Conservation (phyloP, 75 land plant genomes). For the Chamaecyparis obtusa region DNA sequence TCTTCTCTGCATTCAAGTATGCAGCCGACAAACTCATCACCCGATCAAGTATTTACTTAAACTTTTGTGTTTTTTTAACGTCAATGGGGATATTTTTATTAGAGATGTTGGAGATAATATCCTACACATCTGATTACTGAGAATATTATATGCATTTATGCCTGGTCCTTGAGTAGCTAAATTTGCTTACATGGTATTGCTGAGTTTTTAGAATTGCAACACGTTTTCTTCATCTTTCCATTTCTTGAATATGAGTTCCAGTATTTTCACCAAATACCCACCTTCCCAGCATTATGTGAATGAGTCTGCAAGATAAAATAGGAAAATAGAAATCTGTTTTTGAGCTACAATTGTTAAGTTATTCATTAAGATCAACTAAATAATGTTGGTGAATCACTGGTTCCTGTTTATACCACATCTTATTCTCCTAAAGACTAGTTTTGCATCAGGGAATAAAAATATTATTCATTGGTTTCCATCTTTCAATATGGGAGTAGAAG, state of each 20-base stretch:
- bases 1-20: slow-evolving; percentile 36
- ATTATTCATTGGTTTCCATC: not conserved
- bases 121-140: not conserved
- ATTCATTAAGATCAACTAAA: not conserved
- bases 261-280: not conserved
- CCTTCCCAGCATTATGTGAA: not conserved
- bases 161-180: not conserved
- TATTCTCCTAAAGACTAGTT: not conserved
- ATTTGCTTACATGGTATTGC: not conserved
- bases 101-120: not conserved
- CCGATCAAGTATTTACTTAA: slow-evolving; percentile 6
- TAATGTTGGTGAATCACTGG: not conserved
- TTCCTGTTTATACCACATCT: not conserved
- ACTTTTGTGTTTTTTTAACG: not conserved
- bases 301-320: not conserved
- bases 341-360: not conserved
- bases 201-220: not conserved
- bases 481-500: not conserved
- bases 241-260: not conserved
- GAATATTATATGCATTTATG: not conserved
- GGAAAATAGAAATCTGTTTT: not conserved
- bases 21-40: slow-evolving; percentile 15
- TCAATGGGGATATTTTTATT: not conserved
- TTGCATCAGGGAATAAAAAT: not conserved
- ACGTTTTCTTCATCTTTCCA: not conserved